Evolutionary conservation across 805 yeast genomes (phyloP).

Genomic region (Suhomyces pyralidae): DNA sequence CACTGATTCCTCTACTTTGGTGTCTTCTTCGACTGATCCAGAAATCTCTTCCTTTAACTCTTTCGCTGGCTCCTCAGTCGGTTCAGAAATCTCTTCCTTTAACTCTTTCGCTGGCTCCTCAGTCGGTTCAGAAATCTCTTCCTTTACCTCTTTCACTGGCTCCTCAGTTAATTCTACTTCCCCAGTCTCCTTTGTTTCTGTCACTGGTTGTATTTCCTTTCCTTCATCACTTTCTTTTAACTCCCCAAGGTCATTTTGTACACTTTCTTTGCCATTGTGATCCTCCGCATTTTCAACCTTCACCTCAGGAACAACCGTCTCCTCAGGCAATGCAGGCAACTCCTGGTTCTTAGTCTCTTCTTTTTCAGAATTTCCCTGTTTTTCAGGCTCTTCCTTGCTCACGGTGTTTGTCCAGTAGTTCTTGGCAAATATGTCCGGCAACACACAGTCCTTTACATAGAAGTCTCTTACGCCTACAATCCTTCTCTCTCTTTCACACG

Average conservation of each 20-base stretch:
- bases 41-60: too few species aligned
- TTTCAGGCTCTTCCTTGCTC: too few species aligned
- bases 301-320: background rate
- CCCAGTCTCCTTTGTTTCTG: too few species aligned
- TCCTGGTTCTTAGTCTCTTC: background rate
- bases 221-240: background rate
- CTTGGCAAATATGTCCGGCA: conserved; percentile 42
- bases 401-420: too few species aligned
- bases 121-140: too few species aligned
- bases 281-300: too few species aligned
- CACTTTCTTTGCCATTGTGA: too few species aligned
- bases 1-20: background rate
- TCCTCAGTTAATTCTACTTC: background rate
- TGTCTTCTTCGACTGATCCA: background rate
- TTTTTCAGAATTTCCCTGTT: too few species aligned
- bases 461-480: conserved; percentile 91
- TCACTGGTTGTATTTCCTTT: background rate
- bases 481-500: conserved; percentile 84
- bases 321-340: background rate
- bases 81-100: background rate
- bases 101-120: too few species aligned
- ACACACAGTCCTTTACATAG: conserved; percentile 56
- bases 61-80: too few species aligned
- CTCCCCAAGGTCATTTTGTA: background rate
- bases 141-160: too few species aligned